These are phyloP conservation scores for Beta macrorhiza DNA, from an alignment of 179 eudicot genomes.

Conservation along the genomic window DNA sequence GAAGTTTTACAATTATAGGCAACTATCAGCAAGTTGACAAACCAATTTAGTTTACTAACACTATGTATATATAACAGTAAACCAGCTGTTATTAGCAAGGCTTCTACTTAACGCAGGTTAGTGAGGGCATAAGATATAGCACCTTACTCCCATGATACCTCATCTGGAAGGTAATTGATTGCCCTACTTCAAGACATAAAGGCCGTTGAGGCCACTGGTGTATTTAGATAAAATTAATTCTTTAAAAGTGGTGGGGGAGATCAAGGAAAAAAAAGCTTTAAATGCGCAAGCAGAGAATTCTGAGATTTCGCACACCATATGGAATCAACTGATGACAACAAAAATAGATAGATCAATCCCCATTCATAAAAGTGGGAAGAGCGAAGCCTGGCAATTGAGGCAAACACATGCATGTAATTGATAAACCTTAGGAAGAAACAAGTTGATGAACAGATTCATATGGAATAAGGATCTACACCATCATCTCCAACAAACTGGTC, in stretches of 20 bases:
- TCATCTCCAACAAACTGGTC: background rate
- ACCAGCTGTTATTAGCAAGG: background rate
- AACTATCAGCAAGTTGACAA: background rate
- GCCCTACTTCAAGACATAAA: background rate
- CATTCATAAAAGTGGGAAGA: background rate
- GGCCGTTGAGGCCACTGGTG: background rate
- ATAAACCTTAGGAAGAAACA: background rate
- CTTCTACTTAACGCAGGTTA: background rate
- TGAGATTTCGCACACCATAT: background rate
- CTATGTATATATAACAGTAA: background rate
- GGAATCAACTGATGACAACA: background rate
- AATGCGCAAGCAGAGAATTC: background rate
- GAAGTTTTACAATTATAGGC: background rate
- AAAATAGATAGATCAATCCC: background rate
- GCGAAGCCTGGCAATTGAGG: background rate
- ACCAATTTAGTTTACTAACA: background rate
- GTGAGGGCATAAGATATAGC: background rate
- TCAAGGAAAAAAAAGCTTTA: background rate
- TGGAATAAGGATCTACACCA: background rate
- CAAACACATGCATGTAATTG: background rate
- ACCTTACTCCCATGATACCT: background rate
- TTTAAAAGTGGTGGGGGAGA: background rate
- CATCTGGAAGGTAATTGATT: background rate
- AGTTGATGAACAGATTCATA: background rate
- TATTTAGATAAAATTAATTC: background rate